Conservation (phyloP, 306 rosid genomes). For the Datisca glomerata region DNA sequence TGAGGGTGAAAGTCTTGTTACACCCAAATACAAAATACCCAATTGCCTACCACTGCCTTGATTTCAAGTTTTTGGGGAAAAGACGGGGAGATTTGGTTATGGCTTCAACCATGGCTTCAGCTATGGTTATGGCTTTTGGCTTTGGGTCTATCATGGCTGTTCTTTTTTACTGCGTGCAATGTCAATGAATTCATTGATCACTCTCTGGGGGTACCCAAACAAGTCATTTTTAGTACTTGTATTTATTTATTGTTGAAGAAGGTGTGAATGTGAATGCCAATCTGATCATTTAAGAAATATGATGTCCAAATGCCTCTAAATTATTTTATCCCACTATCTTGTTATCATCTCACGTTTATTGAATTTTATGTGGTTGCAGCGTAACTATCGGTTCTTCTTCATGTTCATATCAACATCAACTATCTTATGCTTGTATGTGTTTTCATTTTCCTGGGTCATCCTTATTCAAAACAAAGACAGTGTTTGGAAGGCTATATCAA, state of each 20-base stretch:
- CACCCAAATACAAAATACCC: too few relatives aligned
- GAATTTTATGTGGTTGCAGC: slow-evolving; percentile 48
- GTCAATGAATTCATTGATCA: too few relatives aligned
- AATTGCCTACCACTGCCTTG: too few relatives aligned
- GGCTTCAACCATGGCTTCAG: too few relatives aligned
- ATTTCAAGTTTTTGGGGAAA: too few relatives aligned
- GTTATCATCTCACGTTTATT: background rate
- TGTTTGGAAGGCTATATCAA: slow-evolving; percentile 28
- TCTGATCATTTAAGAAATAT: background rate
- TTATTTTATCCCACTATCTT: background rate
- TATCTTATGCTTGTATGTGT: slow-evolving; percentile 64
- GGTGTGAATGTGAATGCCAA: background rate
- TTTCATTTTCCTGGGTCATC: slow-evolving; percentile 51
- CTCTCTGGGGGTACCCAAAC: background rate
- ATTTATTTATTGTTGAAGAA: too few relatives aligned
- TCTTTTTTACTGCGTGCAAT: too few relatives aligned
- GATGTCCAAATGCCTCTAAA: background rate
- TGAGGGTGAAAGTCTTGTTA: too few relatives aligned
- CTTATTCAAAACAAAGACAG: slow-evolving; percentile 12
- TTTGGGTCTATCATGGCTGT: too few relatives aligned
- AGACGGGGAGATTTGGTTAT: too few relatives aligned
- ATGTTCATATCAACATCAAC: slow-evolving; percentile 83
- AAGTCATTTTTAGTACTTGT: background rate
- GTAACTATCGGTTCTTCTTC: slow-evolving; percentile 87
- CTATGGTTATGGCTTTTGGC: too few relatives aligned